Evolutionary conservation across 202 grass and related monocot genomes (phyloP).

Genomic region (Bolboschoenoplectus hybrid): DNA sequence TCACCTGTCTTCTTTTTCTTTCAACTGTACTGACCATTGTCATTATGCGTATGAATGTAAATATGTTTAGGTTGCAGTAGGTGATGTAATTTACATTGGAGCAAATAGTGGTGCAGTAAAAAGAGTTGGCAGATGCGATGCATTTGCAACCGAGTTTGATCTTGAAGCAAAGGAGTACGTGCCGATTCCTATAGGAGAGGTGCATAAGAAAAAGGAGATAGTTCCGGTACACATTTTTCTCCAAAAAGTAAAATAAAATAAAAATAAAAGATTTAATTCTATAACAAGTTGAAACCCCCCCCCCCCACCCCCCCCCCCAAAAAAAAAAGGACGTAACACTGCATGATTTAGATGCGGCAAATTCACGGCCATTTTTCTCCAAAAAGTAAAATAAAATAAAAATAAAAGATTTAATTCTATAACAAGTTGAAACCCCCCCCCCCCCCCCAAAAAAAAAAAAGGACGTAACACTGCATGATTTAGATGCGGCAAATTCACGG

Average conservation of each 20-base stretch:
- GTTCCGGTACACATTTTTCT: constrained; percentile 61
- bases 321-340: too few species aligned
- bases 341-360: too few species aligned
- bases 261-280: too few species aligned
- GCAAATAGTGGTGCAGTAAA: constrained; percentile 95
- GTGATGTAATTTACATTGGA: constrained; percentile 99
- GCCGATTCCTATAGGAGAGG: constrained; percentile 95
- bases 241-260: too few species aligned
- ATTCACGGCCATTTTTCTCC: too few species aligned
- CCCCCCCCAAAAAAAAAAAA: constrained; percentile 7
- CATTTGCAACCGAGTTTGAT: constrained; percentile 97
- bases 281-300: too few species aligned
- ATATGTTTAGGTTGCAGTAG: constrained; percentile 68
- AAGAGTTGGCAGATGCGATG: constrained; percentile 98
- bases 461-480: constrained; percentile 97
- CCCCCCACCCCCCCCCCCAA: too few species aligned
- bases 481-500: constrained; percentile 94
- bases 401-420: too few species aligned
- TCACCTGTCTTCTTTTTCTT: neutral
- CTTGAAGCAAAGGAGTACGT: constrained; percentile 98
- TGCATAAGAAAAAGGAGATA: constrained; percentile 95
- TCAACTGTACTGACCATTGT: neutral
- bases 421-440: too few species aligned
- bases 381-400: too few species aligned
- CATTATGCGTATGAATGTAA: too few species aligned